Base-by-base conservation (phyloP, 2,329 filamentous ascomycete species). In the Fusarium musae region DNA sequence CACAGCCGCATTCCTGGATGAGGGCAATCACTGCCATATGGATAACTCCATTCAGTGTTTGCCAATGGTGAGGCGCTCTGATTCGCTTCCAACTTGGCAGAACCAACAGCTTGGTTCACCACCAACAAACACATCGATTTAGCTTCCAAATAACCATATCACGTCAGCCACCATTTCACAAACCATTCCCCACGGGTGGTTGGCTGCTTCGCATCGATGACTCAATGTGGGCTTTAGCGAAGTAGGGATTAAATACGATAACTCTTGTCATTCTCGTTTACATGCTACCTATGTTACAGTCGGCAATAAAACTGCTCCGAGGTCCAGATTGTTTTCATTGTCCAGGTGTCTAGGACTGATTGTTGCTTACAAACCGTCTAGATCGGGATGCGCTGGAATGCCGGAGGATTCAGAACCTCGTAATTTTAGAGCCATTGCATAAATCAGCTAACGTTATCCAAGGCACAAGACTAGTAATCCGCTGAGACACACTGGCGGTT, bases 361-460 rank as follows among this genome's bases (percentile, higher is more conserved):
- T 0, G 5, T 37, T 37, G 36, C 23, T 40, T 17, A n/a, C 15
- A 28, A 39, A 53, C 23, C 15, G 0, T 2, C 5, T 2, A 4
- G 7, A 10, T 28, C 19, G 10, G 23, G 13, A 9, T 53, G 13
- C 5, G 2, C 3, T 39, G 9, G 17, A n/a, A 28, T n/a, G 23
- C 23, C 19, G 13, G 10, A 17, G 23, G 50, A 39, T 39, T 13
- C 23, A 17, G 7, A 28, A 7, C 19, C 19, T n/a, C 9, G 19
- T 9, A 9, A 1, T 17, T 21, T 28, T n/a, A 16, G 34, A 5
- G 9, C 12, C 9, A 16, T 28, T 2, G 28, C 39, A 39, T 4
- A 13, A 39, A 53, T 39, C 19, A 28, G 5, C 34, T 11, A 47
- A 30, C 44, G 13, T 30, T 30, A 46, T 26, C 9, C 9, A 7